Evolutionary conservation across 352 stramenopile genomes (phyloP), one percentile per base, ranked within the genome.

Genomic region (Phytopythium kandeliae): DNA sequence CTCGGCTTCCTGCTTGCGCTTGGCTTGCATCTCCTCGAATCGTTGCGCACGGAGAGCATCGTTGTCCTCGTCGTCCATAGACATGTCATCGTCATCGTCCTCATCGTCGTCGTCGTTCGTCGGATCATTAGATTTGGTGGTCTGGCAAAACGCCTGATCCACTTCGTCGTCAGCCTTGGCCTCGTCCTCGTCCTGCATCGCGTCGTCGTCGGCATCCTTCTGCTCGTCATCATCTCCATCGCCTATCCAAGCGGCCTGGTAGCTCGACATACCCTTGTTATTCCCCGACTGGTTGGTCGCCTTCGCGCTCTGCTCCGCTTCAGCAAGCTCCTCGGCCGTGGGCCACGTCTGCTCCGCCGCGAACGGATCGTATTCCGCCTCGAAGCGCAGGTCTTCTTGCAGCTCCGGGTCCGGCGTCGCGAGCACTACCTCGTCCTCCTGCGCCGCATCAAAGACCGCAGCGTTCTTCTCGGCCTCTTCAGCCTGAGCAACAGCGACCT

Each of bases 331-430:
- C 55, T 99, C 94, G 45, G 98, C 80, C 13, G 91, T 97, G 2
- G 92, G 92, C 92, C 92, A 98, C 53, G 97, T 99, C 74, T 99
- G 97, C 58, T 99, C 97, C 16, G 96, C 96, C 17, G 96, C 92
- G 45, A 99, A 90, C 31, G 83, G 81, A 65, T 99, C 92, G 54
- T 96, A 94, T 31, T 90, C 84, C 17, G 96, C 96, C 51, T 92
- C 81, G 38, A 85, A 89, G 24, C 78, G 80, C 53, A 95, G 57
- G 51, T 96, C 88, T 36, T 91, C 85, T 62, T 89, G 80, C 19
- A 87, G 57, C 22, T 58, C 60, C 28, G 67, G 59, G 51, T 87
- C 73, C 5, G 82, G 69, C n/a, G 67, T 82, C 0, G 85, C 86
- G 2, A 97, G 62, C 50, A 88, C 66, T 26, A 71, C 40, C 11